Conservation (phyloP, 2,329 filamentous ascomycete species). For the Sporothrix luriei region DNA sequence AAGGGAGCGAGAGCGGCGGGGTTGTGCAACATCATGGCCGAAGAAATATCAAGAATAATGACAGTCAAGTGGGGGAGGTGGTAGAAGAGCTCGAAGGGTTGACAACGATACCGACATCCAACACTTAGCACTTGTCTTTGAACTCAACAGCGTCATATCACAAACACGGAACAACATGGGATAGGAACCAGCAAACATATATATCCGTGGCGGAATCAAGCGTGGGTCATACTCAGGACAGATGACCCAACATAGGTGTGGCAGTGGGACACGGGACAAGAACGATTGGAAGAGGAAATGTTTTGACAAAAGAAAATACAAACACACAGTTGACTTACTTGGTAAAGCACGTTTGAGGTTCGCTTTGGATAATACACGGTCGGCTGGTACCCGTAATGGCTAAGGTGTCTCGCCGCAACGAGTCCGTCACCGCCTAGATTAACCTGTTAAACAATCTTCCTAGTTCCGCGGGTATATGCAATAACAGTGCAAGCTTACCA, state of each 20-base stretch:
- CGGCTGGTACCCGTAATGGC: slow-evolving; percentile 87
- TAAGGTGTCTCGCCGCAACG: slow-evolving; percentile 88
- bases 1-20: too few relatives aligned
- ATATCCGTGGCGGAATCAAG: too few relatives aligned
- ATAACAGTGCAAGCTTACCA: slow-evolving; percentile 47
- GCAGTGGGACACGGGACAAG: not conserved
- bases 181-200: too few relatives aligned
- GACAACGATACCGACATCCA: too few relatives aligned
- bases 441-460: not conserved
- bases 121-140: too few relatives aligned
- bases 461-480: not conserved
- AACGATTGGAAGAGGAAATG: not conserved
- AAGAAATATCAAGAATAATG: too few relatives aligned
- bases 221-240: too few relatives aligned
- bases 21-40: too few relatives aligned
- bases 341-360: slow-evolving; percentile 85
- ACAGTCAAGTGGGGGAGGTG: too few relatives aligned
- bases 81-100: too few relatives aligned
- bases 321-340: slow-evolving; percentile 53
- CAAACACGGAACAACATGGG: too few relatives aligned
- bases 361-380: slow-evolving; percentile 92
- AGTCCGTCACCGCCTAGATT: slow-evolving; percentile 84
- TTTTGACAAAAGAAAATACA: not conserved
- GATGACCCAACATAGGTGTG: not conserved
- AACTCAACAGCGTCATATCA: too few relatives aligned